These are phyloP conservation scores for Astragalus glycyphyllos DNA, from an alignment of 306 rosid species.

Conservation along the genomic window DNA sequence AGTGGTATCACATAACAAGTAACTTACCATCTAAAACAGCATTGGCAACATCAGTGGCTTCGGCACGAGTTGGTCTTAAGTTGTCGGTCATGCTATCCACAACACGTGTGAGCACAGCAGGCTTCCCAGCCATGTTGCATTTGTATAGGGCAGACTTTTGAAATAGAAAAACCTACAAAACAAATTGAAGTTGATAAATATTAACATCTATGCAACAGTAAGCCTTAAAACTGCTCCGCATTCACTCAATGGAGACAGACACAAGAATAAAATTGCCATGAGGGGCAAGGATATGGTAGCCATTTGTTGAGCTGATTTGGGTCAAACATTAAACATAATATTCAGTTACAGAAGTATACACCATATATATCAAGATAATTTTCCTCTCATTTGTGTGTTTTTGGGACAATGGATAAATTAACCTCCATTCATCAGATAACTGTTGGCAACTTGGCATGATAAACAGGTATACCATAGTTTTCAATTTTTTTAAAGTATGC, in stretches of 20 bases:
- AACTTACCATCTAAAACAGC: conserved; percentile 95
- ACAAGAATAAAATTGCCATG: too few relatives aligned
- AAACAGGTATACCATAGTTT: not conserved
- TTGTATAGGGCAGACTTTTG: conserved; percentile 95
- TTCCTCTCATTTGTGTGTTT: too few relatives aligned
- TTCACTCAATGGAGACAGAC: too few relatives aligned
- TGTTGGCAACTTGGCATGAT: not conserved
- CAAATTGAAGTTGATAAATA: conserved; percentile 27
- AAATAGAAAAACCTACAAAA: conserved; percentile 86
- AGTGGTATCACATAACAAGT: conserved; percentile 27
- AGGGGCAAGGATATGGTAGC: too few relatives aligned
- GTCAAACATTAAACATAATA: too few relatives aligned
- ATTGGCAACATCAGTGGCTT: conserved; percentile 99
- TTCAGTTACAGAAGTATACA: too few relatives aligned
- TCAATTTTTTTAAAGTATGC: not conserved
- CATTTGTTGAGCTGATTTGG: too few relatives aligned
- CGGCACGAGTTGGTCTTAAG: conserved; percentile 99
- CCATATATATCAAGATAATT: too few relatives aligned
- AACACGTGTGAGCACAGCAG: conserved; percentile 99
- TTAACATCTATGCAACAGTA: conserved; percentile 27
- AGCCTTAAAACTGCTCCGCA: conserved; percentile 20
- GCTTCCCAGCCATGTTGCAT: conserved; percentile 99
- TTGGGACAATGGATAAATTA: conserved; percentile 4
- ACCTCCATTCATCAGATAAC: not conserved
- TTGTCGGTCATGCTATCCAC: conserved; percentile 99